Percentiles rank a stretch among this genome's conserved stretches.
Conservation (phyloP, 2,329 filamentous ascomycete species). For the Daldinia sp. region DNA sequence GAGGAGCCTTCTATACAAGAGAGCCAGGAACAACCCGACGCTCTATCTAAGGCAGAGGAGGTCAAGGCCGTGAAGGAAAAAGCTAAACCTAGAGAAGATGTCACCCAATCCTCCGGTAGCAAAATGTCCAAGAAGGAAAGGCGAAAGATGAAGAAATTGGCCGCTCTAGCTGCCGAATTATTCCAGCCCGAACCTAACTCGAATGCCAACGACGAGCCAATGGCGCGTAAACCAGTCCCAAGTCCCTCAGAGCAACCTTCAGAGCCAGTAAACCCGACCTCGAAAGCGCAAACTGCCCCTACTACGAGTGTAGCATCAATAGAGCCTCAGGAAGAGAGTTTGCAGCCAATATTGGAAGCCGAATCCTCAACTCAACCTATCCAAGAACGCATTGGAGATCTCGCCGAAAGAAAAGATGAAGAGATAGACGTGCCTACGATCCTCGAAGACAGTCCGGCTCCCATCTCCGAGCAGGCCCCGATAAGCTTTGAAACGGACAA, state of each 20-base stretch:
- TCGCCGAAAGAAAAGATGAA: not conserved
- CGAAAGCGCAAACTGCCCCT: slow-evolving; percentile 5
- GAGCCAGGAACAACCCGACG: not conserved
- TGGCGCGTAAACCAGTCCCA: not conserved
- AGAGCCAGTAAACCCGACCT: slow-evolving; percentile 2
- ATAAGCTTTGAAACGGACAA: not conserved
- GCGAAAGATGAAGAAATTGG: slow-evolving; percentile 39
- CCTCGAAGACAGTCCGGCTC: not conserved
- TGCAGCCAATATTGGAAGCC: slow-evolving; percentile 4
- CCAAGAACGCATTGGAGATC: slow-evolving; percentile 1
- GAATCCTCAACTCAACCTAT: not conserved
- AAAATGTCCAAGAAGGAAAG: slow-evolving; percentile 58
- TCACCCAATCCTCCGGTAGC: slow-evolving; percentile 28
- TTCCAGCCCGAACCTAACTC: slow-evolving; percentile 10
- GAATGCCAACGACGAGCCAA: slow-evolving; percentile 2
- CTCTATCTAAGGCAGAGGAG: slow-evolving; percentile 14
- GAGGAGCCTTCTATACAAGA: slow-evolving; percentile 14
- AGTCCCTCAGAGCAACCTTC: slow-evolving; percentile 6
- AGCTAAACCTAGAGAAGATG: slow-evolving; percentile 9
- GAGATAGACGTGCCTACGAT: not conserved
- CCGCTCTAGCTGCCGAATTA: slow-evolving; percentile 7
- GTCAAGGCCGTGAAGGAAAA: slow-evolving; percentile 1
- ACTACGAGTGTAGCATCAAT: not conserved
- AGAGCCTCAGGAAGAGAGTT: not conserved
- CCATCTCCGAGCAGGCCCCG: slow-evolving; percentile 6